Conservation (phyloP, 2,329 filamentous ascomycete species). For the Myriosclerotinia scirpicola region DNA sequence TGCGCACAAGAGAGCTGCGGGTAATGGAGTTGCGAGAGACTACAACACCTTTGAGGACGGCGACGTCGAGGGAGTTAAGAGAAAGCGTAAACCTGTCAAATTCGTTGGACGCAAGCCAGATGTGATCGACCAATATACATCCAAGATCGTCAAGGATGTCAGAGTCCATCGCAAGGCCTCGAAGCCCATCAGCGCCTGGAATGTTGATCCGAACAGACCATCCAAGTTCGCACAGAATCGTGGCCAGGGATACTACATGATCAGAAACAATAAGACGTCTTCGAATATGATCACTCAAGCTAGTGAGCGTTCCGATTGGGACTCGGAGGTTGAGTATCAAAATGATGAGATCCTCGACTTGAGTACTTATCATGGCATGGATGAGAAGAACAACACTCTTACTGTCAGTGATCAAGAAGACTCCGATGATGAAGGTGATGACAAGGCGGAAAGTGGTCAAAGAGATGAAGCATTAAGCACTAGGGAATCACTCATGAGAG, state of each 20-base stretch:
- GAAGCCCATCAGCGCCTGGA: background rate
- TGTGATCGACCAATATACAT: too few species aligned
- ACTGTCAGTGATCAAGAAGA: slow-evolving; percentile 8
- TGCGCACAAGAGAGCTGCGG: too few species aligned
- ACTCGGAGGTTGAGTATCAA: slow-evolving; percentile 14
- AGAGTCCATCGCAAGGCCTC: background rate
- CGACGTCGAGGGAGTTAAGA: too few species aligned
- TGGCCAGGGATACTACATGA: background rate
- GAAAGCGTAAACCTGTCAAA: too few species aligned
- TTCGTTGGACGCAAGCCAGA: too few species aligned
- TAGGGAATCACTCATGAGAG: background rate
- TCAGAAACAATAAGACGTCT: background rate
- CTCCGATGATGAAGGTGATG: background rate
- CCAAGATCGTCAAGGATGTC: too few species aligned
- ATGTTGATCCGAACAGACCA: background rate
- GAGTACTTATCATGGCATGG: background rate
- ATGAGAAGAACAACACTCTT: background rate
- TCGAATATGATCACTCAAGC: background rate
- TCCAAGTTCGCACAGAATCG: slow-evolving; percentile 3
- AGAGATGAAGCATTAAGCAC: background rate
- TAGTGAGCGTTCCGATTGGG: background rate
- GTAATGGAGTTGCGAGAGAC: too few species aligned
- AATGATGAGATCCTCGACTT: slow-evolving; percentile 1
- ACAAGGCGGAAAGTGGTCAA: too few species aligned
- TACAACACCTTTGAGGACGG: too few species aligned